Conservation (phyloP, 176 grass and related monocot genomes). For the Chrysopogon serrulatus region DNA sequence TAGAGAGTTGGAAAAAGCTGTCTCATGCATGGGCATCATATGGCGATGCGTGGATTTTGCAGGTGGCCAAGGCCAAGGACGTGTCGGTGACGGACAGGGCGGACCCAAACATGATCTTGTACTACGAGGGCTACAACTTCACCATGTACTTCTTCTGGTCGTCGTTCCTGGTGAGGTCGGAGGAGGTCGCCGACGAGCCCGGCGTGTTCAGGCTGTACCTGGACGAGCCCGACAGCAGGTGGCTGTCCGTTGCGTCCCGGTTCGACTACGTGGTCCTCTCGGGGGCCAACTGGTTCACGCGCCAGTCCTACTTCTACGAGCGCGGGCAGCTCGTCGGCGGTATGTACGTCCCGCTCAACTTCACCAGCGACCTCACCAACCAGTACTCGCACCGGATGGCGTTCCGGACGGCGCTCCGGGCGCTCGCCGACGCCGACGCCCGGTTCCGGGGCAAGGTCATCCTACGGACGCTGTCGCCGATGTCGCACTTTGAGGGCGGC, state of each 20-base stretch:
- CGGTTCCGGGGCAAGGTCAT: slow-evolving; percentile 37
- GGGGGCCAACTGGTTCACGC: slow-evolving; percentile 64
- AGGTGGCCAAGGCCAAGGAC: slow-evolving; percentile 33
- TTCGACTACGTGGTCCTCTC: slow-evolving; percentile 73
- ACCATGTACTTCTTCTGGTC: slow-evolving; percentile 67
- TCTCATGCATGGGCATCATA: not conserved
- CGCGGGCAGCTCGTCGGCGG: slow-evolving; percentile 38
- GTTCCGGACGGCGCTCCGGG: slow-evolving; percentile 49
- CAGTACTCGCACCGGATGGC: slow-evolving; percentile 45
- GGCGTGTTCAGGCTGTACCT: slow-evolving; percentile 53
- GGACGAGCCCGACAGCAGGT: slow-evolving; percentile 49
- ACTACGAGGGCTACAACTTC: slow-evolving; percentile 45
- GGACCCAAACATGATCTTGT: slow-evolving; percentile 18
- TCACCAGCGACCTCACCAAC: slow-evolving; percentile 49
- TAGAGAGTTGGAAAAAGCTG: not conserved
- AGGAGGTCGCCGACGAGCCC: slow-evolving; percentile 8
- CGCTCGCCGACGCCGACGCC: not conserved
- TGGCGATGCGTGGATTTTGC: not conserved
- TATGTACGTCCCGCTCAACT: slow-evolving; percentile 37
- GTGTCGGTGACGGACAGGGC: not conserved
- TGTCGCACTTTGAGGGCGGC: slow-evolving; percentile 74
- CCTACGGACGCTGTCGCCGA: slow-evolving; percentile 58
- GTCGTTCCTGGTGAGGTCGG: slow-evolving; percentile 54
- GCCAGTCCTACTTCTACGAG: slow-evolving; percentile 43
- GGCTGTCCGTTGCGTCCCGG: slow-evolving; percentile 36